These are phyloP conservation scores for Taphrina betulina DNA, from an alignment of 1,139 yeast species.

Conservation along the genomic window DNA sequence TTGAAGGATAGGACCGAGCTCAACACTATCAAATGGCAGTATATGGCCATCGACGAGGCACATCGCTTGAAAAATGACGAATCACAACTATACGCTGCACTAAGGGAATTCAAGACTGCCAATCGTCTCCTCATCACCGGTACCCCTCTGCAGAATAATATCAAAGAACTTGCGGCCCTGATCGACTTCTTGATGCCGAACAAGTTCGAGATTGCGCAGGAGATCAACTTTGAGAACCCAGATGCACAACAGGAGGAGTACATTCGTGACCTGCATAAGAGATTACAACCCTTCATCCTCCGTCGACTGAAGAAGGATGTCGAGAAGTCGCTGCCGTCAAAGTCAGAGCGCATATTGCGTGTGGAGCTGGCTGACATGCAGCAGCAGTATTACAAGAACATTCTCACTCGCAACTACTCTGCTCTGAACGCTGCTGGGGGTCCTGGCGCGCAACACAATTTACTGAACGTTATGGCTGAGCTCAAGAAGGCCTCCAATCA, in stretches of 20 bases:
- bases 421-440: constrained; percentile 84
- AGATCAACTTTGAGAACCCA: constrained; percentile 88
- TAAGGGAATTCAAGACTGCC: constrained; percentile 74
- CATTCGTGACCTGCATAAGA: constrained; percentile 77
- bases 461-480: constrained; percentile 90
- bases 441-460: constrained; percentile 74
- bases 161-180: constrained; percentile 90
- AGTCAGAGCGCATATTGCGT: constrained; percentile 88
- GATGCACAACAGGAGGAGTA: constrained; percentile 83
- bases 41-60: constrained; percentile 96
- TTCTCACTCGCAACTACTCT: constrained; percentile 82
- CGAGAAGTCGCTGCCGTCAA: constrained; percentile 91
- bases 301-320: constrained; percentile 95
- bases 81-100: constrained; percentile 84
- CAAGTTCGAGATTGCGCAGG: constrained; percentile 80
- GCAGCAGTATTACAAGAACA: constrained; percentile 91
- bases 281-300: constrained; percentile 85
- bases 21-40: constrained; percentile 90
- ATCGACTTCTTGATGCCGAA: constrained; percentile 97
- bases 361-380: constrained; percentile 94
- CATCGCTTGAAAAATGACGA: constrained; percentile 94
- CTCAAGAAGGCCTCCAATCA: constrained; percentile 95
- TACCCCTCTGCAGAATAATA: constrained; percentile 94
- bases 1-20: constrained; percentile 79
- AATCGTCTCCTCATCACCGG: constrained; percentile 93